A percentile compares a stretch with the other conserved stretches of the same genome.
phyloP scores from a whole-genome alignment of 2,329 filamentous ascomycete species.

The Xylaria sp. region DNA sequence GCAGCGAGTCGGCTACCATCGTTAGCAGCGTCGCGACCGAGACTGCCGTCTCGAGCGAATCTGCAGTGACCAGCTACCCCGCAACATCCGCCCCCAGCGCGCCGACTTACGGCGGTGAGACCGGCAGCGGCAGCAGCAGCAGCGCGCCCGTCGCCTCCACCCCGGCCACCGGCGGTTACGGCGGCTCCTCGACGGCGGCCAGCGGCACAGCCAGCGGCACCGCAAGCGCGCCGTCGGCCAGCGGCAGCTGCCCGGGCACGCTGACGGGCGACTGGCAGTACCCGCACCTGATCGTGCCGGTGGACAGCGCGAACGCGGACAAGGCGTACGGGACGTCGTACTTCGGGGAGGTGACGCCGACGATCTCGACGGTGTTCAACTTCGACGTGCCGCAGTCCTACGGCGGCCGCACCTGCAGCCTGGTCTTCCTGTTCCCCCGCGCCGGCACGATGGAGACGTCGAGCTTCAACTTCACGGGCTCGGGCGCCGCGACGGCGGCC shows the following conservation, averaged over 20 bases:
- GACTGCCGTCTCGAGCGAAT: no score
- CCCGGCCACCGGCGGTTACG: no score
- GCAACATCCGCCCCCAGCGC: no score
- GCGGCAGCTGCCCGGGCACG: conserved; percentile 46
- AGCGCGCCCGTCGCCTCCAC: no score
- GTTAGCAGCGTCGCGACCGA: no score
- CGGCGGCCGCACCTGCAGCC: conserved; percentile 60
- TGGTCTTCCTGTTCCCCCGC: conserved; percentile 67
- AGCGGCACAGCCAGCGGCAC: conserved; percentile 6
- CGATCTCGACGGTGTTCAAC: conserved; percentile 65
- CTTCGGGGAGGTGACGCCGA: conserved; percentile 56
- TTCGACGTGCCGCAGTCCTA: conserved; percentile 63
- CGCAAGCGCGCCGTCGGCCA: not conserved
- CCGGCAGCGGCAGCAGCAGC: no score
- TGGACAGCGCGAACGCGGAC: conserved; percentile 56
- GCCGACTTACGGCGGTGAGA: no score
- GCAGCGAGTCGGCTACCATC: no score
- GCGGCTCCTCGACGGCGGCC: not conserved
- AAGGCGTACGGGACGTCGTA: conserved; percentile 54
- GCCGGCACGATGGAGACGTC: conserved; percentile 61
- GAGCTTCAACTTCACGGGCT: conserved; percentile 49
- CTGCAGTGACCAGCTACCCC: no score
- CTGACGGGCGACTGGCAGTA: conserved; percentile 53
- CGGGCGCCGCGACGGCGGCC: conserved; percentile 57
- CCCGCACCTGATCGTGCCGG: conserved; percentile 64